Base-by-base conservation (phyloP, 441 rosid species). In the Pelargonium australe region DNA sequence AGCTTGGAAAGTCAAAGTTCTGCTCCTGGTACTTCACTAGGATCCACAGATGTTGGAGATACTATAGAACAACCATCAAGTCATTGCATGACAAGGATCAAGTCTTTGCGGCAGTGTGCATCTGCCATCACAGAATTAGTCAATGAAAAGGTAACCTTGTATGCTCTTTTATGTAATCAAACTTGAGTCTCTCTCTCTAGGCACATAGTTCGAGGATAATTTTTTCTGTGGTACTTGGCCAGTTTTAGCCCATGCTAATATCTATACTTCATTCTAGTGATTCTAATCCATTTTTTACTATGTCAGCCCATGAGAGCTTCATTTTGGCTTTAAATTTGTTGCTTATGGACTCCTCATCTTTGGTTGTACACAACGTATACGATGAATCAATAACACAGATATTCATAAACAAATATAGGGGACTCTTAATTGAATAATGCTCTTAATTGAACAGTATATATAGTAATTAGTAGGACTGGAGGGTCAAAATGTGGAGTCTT, bases 11-110 rank as follows among this genome's bases (percentile, higher is more conserved):
- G 87, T 77, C 91, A 77, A 45, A 81, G 75, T 68, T 84, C 91
- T 77, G 91, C 87, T 69, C 88, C 87, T 65, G 86, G 88, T 72
- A 89, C 88, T 74, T 94, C 94, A 72, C 89, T 83, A 69, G 97
- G 91, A 77, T 89, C 96, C 31, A 73, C 79, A 78, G 96, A 85
- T 81, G 70, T 78, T 23, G 87, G 81, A 47, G 89, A 89, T 81
- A 80, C 81, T 77, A 66, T 83, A 73, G 97, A 91, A 80, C 87
- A 79, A 76, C 97, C 96, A 73, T 86, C 88, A 64, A 79, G 82
- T 70, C 77, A 81, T 74, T 77, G 89, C 81, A 67, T 85, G 79
- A 89, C 90, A 55, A 84, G 97, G 82, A 88, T 91, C 65, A 86
- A 72, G 70, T 94, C 96, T 70, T 77, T 94, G 85, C 84, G 74